Percentiles rank a stretch among this genome's conserved stretches.
phyloP scores from a whole-genome alignment of 1,284 basidiomycete species.

The Omphalotus olearius region DNA sequence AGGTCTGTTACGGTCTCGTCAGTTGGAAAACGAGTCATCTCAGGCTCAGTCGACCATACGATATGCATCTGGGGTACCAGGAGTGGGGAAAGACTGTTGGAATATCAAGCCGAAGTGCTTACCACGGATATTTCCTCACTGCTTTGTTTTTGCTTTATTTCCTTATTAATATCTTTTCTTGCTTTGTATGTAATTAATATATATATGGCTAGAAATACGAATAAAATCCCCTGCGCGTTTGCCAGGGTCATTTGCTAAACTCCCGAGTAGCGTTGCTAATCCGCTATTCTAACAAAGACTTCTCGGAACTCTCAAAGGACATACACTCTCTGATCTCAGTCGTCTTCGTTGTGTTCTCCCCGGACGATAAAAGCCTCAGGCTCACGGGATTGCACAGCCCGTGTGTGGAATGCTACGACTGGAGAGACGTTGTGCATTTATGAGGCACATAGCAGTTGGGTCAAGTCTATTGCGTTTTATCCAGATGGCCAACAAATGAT shows the following conservation, averaged over 20 bases:
- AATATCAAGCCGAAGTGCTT: no score
- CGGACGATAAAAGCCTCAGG: not conserved
- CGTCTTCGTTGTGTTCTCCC: not conserved
- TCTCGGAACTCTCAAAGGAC: conserved; percentile 4
- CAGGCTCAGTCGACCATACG: conserved; percentile 24
- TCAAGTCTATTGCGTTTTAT: conserved; percentile 1
- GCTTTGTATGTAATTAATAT: no score
- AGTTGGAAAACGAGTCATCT: conserved; percentile 18
- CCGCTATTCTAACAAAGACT: no score
- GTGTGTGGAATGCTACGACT: conserved; percentile 6
- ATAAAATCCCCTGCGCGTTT: no score
- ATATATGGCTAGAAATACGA: no score
- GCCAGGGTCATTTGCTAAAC: no score
- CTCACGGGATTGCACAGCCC: not conserved
- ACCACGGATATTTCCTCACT: no score
- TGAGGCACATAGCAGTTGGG: conserved; percentile 7
- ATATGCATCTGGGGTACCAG: conserved; percentile 17
- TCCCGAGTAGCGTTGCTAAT: no score
- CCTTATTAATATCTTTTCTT: no score
- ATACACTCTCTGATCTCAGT: conserved; percentile 12
- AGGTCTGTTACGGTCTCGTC: conserved; percentile 16
- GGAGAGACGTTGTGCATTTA: not conserved
- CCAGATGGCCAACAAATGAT: not conserved
- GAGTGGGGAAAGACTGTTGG: not conserved
- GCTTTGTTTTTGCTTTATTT: no score